Conservation (phyloP, 2,329 filamentous ascomycete species). For the Trichoderma hamatum region DNA sequence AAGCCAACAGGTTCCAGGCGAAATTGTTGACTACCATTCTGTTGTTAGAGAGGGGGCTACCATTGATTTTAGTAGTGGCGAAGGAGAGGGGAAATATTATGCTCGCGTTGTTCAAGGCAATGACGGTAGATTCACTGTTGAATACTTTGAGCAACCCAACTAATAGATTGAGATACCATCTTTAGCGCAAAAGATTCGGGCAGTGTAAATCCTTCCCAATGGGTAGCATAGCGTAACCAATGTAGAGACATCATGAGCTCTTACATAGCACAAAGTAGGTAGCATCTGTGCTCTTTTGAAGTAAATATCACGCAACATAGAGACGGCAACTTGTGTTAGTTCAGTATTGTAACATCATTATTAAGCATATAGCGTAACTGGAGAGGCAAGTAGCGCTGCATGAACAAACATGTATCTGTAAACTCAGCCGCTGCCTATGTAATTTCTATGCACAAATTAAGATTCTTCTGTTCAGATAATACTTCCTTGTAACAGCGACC, state of each 20-base stretch:
- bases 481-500: neutral
- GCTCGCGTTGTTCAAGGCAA: conserved; percentile 4
- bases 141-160: neutral
- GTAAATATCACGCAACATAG: neutral
- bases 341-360: neutral
- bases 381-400: neutral
- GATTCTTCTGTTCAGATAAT: neutral
- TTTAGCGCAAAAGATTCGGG: no score
- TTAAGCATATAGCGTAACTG: neutral
- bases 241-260: neutral
- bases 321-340: rapidly evolving
- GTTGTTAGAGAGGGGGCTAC: conserved; percentile 5
- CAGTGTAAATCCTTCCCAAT: no score
- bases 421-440: neutral
- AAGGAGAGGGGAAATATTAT: conserved; percentile 16
- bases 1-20: conserved; percentile 14
- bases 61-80: conserved; percentile 19
- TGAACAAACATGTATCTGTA: neutral
- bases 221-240: no score
- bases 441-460: neutral
- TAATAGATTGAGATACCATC: no score
- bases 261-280: neutral
- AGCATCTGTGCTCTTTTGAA: neutral
- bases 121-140: conserved; percentile 9
- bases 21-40: conserved; percentile 17